Conservation (phyloP, 139 green algal genomes). For the Chlorella sp. region DNA sequence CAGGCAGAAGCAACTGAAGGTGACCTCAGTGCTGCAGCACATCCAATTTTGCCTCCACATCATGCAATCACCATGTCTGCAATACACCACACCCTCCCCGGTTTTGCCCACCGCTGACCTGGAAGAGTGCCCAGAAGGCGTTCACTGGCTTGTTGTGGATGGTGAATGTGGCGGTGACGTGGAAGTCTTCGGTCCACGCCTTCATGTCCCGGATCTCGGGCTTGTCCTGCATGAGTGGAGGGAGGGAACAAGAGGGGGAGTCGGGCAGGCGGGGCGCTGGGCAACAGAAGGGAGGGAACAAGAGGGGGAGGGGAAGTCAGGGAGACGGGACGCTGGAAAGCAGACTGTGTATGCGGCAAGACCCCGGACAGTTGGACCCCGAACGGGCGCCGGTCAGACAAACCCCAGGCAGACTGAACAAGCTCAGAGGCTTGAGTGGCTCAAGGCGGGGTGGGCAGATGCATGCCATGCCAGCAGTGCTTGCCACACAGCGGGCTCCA, state of each 20-base stretch:
- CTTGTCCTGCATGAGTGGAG: not conserved
- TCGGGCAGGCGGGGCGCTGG: no score
- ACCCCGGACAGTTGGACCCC: no score
- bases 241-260: not conserved
- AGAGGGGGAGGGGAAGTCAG: not conserved
- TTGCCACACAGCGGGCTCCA: no score
- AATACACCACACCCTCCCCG: no score
- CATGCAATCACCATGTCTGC: no score
- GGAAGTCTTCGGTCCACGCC: slow-evolving; percentile 45
- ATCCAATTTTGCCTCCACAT: not conserved
- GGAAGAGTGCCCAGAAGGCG: slow-evolving; percentile 73
- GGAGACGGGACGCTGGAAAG: not conserved
- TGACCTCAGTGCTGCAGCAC: no score
- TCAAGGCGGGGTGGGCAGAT: no score
- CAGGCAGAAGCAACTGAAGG: no score
- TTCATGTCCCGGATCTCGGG: slow-evolving; percentile 80
- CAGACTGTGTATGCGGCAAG: no score
- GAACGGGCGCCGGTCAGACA: no score
- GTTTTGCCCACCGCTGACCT: slow-evolving; percentile 30
- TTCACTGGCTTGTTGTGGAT: slow-evolving; percentile 89
- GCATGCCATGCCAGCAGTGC: not conserved
- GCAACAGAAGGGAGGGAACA: not conserved
- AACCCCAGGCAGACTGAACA: no score
- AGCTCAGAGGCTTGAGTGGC: no score
- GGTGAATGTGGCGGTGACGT: slow-evolving; percentile 54